Evolutionary conservation across 169 alveolate species (phyloP), one percentile per base, ranked within the genome.

Genomic region (Plasmodium knowlesi): DNA sequence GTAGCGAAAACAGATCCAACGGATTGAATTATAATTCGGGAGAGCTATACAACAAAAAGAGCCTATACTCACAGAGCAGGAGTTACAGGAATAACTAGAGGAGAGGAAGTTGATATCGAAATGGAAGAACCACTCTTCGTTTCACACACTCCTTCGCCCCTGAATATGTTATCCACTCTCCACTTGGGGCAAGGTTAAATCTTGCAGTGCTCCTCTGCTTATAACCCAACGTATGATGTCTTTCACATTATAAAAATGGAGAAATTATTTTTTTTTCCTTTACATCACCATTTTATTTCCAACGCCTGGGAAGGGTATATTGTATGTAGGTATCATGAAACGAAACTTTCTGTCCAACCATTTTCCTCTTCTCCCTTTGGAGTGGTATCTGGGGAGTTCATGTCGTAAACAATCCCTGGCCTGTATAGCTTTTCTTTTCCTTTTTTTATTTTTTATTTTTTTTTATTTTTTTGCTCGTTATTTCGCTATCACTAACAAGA

Each of bases 31-130:
- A 25, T 73, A 37, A 12, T n/a, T 83, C 82, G n/a, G 92, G 82
- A 32, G 83, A 83, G 50, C 50, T 83, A 8, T 83, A 83, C 74
- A 50, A 82, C 72, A 81, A 81, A 28, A 83, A 81, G 82, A 83
- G 82, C 34, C 10, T 83, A 28, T 83, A 83, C 37, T 41, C 80
- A 37, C 92, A 83, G 73, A 70, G 54, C 50, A 61, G 74, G 67
- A 83, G 19, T 25, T 83, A 67, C 74, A 41, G 67, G 25, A 61
- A 83, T 41, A 30, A 57, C 37, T 82, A 82, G 53, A 57, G 37
- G 41, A 5, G 90, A 32, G 70, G 70, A 9, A 30, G 12, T 0
- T 39, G 43, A 41, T n/a, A 25, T 19, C n/a, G 22, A 22, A 19
- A 25, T 8, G 19, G 70, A n/a, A 12, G 54, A 46, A 81, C 19